Conservation (phyloP, 1,139 yeast genomes). For the Scheffersomyces segobiensis region DNA sequence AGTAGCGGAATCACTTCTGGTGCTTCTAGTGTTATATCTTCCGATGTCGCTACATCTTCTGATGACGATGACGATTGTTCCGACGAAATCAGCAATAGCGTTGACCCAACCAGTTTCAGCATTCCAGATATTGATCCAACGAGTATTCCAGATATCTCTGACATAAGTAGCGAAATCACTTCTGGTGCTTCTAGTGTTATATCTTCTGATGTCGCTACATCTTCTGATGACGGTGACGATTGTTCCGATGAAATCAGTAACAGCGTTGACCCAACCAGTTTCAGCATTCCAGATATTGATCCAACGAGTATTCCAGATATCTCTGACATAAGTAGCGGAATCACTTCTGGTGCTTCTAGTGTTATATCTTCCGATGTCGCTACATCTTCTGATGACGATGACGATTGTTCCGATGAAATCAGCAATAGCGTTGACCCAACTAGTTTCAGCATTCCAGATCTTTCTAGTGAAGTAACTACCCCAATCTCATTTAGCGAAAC, state of each 20-base stretch:
- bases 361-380: background rate
- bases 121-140: background rate
- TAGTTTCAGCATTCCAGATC: background rate
- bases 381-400: background rate
- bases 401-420: background rate
- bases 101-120: background rate
- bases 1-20: background rate
- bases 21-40: background rate
- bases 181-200: background rate
- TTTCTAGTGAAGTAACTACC: background rate
- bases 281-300: background rate
- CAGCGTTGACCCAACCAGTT: background rate
- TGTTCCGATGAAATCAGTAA: background rate
- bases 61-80: background rate
- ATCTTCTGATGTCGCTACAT: background rate
- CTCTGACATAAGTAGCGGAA: background rate
- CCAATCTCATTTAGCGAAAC: background rate
- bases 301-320: background rate
- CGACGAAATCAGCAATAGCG: background rate
- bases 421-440: background rate
- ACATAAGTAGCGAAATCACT: background rate
- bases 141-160: background rate
- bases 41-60: background rate
- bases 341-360: background rate
- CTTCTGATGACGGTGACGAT: background rate